phyloP scores from a whole-genome alignment of 2,329 filamentous ascomycete genomes.

The Gaeumannomyces sp. region DNA sequence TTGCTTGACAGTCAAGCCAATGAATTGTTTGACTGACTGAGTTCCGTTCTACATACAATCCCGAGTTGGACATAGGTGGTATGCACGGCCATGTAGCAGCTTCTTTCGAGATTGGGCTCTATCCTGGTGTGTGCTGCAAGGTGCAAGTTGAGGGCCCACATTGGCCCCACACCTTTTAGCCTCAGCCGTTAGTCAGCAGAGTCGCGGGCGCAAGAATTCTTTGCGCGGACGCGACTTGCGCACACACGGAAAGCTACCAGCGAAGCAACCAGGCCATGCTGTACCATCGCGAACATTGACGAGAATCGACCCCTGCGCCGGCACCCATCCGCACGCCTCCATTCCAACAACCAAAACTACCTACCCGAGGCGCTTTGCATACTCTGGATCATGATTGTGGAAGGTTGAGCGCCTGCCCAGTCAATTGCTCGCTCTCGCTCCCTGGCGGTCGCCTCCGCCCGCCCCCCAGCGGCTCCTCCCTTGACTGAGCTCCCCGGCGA shows the following conservation, averaged over 20 bases:
- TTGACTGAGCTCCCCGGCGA: background rate
- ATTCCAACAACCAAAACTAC: background rate
- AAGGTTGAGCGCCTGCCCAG: background rate
- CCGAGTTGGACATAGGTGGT: no score
- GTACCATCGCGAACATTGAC: background rate
- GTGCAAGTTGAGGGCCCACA: background rate
- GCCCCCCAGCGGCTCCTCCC: background rate
- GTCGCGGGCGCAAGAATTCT: conserved; percentile 10
- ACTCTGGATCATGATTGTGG: background rate
- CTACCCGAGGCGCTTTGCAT: background rate
- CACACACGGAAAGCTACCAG: background rate
- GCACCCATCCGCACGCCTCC: background rate
- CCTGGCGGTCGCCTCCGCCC: no score
- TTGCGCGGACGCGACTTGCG: conserved; percentile 10
- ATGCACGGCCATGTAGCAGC: no score
- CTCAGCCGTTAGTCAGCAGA: background rate
- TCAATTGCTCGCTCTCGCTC: background rate
- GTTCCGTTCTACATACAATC: no score
- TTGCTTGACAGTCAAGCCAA: no score
- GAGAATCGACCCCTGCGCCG: background rate
- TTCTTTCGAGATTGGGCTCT: no score
- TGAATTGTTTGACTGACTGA: no score
- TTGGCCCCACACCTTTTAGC: background rate
- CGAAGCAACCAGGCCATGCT: no score
- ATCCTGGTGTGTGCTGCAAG: no score